Evolutionary conservation across 192 early-diverging fungal species (phyloP).

Genomic region (Coemansia umbellata): DNA sequence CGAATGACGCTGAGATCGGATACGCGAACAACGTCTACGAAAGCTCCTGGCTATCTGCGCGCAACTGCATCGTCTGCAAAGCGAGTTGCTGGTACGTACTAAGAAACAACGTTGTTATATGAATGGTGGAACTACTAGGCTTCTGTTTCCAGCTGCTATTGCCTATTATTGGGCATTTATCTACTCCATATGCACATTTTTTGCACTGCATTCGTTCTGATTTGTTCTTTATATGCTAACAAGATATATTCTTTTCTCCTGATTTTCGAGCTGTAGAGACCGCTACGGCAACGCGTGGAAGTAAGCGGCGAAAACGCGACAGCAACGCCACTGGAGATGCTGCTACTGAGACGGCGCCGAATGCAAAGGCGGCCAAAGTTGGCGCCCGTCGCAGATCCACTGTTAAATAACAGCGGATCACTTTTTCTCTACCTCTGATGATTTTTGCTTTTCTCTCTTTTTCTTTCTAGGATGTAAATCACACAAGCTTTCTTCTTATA

Average conservation of each 20-base stretch:
- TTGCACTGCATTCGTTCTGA: too few species aligned
- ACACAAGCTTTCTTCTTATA: too few species aligned
- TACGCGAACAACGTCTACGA: neutral
- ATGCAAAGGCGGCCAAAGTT: constrained; percentile 18
- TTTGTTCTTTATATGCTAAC: too few species aligned
- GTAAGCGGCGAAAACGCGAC: constrained; percentile 40
- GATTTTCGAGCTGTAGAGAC: constrained; percentile 12
- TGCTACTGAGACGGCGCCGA: neutral
- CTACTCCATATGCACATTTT: too few species aligned
- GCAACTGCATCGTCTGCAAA: constrained; percentile 43
- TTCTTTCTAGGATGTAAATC: too few species aligned
- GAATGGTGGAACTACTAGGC: too few species aligned
- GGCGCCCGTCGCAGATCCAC: constrained; percentile 22
- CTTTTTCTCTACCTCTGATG: neutral
- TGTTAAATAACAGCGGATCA: constrained; percentile 11
- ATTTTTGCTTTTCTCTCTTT: too few species aligned
- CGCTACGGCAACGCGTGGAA: constrained; percentile 10
- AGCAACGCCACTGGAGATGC: neutral
- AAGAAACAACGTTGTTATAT: too few species aligned
- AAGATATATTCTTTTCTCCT: too few species aligned
- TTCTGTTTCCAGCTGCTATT: too few species aligned
- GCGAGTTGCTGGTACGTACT: constrained; percentile 19
- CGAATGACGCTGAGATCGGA: constrained; percentile 46
- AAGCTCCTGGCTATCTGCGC: constrained; percentile 35
- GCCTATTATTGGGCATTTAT: too few species aligned